Base-by-base conservation (phyloP, 495 filamentous ascomycete species). In the Neurospora sp. region DNA sequence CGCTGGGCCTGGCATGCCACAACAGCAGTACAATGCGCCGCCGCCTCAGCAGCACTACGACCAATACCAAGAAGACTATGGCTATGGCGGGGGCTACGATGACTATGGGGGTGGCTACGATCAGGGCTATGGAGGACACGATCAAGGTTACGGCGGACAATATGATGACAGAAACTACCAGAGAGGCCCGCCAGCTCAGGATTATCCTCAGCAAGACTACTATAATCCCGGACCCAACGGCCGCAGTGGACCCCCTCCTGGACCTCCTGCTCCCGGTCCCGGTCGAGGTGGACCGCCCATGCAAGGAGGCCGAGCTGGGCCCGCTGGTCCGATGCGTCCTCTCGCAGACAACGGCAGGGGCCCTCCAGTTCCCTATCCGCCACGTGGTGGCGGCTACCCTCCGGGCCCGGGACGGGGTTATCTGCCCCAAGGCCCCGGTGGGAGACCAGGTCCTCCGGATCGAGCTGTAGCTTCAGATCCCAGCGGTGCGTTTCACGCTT, bases 141-240 rank as follows among this genome's bases (percentile, higher is more conserved):
- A 61, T 31, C 53, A 61, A 16, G 53, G 53, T 3, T 61, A 61
- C 53, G 27, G 53, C 27, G 53, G 53, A 18, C 53, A 85, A 48
- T 84, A 87, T 78, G 85, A 86, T 42, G 83, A 87, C 73, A 85
- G 85, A 73, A 82, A 84, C 73, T 84, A 85, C 42, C 81, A 82
- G 40, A 79, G 86, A 72, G 82, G 82, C 41, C 83, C 86, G 38
- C 86, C 87, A 16, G 83, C 83, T 69, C 85, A 80, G 46, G 79
- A 78, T 20, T 85, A 88, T 83, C 84, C 84, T 18, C 87, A 85
- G 68, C 83, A 89, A 75, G 85, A 86, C 73, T 84, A 85, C 70
- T 85, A 87, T 69, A 84, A 83, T 27, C 82, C 82, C 61, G 82
- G 80, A 27, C 77, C 78, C 7, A 78, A 75, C 48, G 78, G 79